Base-by-base conservation (phyloP, 139 green algal genomes). In the Chlamydomonas sphaeroides region DNA sequence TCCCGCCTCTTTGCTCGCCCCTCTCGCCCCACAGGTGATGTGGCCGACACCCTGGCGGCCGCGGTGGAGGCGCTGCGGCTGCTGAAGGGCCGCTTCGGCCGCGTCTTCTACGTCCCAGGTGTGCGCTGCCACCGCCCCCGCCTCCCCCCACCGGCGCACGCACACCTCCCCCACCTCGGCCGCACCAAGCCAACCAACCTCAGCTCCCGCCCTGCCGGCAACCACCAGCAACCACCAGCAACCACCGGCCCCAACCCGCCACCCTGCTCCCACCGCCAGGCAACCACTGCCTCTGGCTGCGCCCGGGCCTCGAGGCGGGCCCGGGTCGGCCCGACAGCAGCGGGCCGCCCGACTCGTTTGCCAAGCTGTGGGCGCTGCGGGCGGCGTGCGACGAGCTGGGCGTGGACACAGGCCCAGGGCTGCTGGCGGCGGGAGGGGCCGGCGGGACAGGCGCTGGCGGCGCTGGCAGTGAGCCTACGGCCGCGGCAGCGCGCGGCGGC, bases 331-430 rank as follows among this genome's bases (percentile, higher is more conserved):
- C 45, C 5, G 63, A 26, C 61, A 1, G 32, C 32, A 3, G 11
- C 11, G 2, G 8, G 1, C 68, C 35, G 41, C 61, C 75, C 41
- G 75, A 82, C 42, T 82, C 75, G 10, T 65, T 72, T 10, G 14
- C 28, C 33, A 82, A 82, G 74, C 74, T 84, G 66, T 75, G 77
- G 83, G 67, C 80, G 83, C 68, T 88, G 51, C 65, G 42, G 53
- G 78, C 68, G 33, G 48, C 61, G 33, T 79, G 71, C 49, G 78
- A 83, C 35, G 78, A 72, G 36, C 41, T 67, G 59, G 84, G 84
- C 10, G 78, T 86, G 59, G 84, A 88, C 30, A 65, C 57, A 48
- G 84, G 61, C n/a, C 70, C 78, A 25, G 78, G 73, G 21, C 65
- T 79, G 51, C 63, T 85, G 70, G 42, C 30, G 0, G 41, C 53